Evolutionary conservation across 2,329 filamentous ascomycete species (phyloP), one percentile per base, ranked within the genome.

Genomic region (Aureobasidium sp.): DNA sequence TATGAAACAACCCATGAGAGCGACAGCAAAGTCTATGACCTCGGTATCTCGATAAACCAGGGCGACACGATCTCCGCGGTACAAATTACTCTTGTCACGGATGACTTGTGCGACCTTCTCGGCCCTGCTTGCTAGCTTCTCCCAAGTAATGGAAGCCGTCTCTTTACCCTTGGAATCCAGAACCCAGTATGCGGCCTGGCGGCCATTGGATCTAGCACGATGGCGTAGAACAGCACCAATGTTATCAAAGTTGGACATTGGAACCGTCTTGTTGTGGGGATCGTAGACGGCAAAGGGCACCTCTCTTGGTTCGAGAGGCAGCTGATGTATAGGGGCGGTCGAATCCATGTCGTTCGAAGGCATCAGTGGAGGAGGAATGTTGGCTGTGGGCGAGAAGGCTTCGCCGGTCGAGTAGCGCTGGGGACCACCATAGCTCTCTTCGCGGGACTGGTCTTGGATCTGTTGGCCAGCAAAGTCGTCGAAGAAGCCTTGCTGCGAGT

Each of bases 81-180:
- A 99, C 6, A 99, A 78, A 59, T 95, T 97, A 72, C 93, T 97
- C 79, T 99, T 99, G 74, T 99, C 94, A 59, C 93, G 82, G 65
- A 99, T 97, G 16, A 99, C 91, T 74, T 99, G 95, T 13, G 95
- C 95, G 45, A 99, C 94, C 75, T 99, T 99, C 75, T 99, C 94
- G 0, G 94, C 94, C 63, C 94, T 85, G 60, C 91, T 92, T 2
- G 89, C 88, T 58, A 99, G 81, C 76, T 99, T 99, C 67, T 99
- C 94, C 93, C 93, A 99, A 0, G 93, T 96, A 66, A 99, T 97
- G 10, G 92, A 97, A 1, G 91, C 89, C 55, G 91, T 92, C 73
- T 99, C 94, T 75, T 97, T 99, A 59, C 95, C 94, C 72, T 94
- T 96, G 63, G 86, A 85, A 73, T 99, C 94, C 49, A 99, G 78